Evolutionary conservation across 495 filamentous ascomycete species (phyloP), one percentile per base, ranked within the genome.

Genomic region (Pseudomonodictys pantanalensis): DNA sequence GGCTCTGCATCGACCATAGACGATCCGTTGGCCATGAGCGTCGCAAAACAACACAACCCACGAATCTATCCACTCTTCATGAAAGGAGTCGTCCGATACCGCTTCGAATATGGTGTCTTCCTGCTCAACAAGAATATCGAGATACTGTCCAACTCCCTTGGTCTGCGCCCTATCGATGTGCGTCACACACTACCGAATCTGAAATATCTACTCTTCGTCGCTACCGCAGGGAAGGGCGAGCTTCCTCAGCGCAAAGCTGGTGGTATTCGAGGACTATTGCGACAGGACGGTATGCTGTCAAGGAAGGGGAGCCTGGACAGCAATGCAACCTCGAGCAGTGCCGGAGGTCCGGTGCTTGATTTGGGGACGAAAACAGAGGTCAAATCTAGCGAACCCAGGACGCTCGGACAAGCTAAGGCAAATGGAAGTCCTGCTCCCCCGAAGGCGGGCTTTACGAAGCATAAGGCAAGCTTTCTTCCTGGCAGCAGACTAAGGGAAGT

Each of bases 71-170:
- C 92, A 1, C 79, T 98, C 0, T 90, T 89, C 70, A 79, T 86
- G 30, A 86, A 88, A 56, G 84, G 86, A 17, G 84, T 83, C 11
- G 84, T 91, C 6, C 80, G 86, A 26, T 96, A 88, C 67, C 83
- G 92, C 9, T 96, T 97, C 68, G 92, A 97, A 61, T 98, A 97
- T 75, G 93, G 79, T 4, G 91, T 96, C 61, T 98, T 97, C 63
- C 73, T 97, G 10, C 77, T 98, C 3, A 97, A 97, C 73, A 92
- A 96, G 68, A 79, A 97, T 65, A 89, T 98, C 43, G 92, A 98
- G 73, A 79, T 88, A 38, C 77, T 98, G 26, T 88, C 91, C 60
- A 81, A 78, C 55, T 77, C 81, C n/a, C 82, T 87, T 55, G 88
- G 86, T 0, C 70, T 96, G 2, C 82, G 84, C 42, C 82, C 91